Conservation (phyloP, 73 alveolate species). For the Blepharisma japonicum region DNA sequence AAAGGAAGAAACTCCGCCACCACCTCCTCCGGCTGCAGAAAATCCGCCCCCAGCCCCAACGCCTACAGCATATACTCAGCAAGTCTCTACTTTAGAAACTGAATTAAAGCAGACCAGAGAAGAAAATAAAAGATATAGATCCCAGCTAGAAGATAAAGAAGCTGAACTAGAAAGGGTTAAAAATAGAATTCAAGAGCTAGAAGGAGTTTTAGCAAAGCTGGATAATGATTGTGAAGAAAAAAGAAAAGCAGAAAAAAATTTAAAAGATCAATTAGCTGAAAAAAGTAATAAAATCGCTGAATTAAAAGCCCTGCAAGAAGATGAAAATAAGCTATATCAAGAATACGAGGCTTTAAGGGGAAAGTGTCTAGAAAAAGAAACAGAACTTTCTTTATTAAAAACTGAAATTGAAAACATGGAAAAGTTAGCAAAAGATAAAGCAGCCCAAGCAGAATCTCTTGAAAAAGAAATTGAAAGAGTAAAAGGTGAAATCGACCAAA, state of each 20-base stretch:
- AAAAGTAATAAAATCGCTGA: conserved; percentile 30
- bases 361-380: conserved; percentile 12
- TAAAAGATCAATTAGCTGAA: conserved; percentile 12
- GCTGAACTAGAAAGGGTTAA: conserved; percentile 24
- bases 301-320: conserved; percentile 27
- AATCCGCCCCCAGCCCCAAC: not conserved
- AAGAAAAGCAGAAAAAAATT: conserved; percentile 6
- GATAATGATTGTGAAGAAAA: conserved; percentile 17
- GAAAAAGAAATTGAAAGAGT: conserved; percentile 29
- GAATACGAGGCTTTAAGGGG: conserved; percentile 5
- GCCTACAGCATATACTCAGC: conserved; percentile 23
- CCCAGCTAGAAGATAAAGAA: conserved; percentile 25
- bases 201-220: conserved; percentile 7
- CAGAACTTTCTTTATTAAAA: conserved; percentile 6
- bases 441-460: not conserved
- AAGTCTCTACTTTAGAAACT: conserved; percentile 24
- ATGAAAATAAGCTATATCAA: conserved; percentile 20
- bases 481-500: conserved; percentile 23
- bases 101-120: conserved; percentile 27
- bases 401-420: conserved; percentile 29
- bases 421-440: conserved; percentile 22
- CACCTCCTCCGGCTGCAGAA: not conserved
- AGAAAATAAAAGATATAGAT: conserved; percentile 13
- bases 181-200: not conserved
- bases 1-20: not conserved